These are phyloP conservation scores for Phialemonium atrogriseum DNA, from an alignment of 2,329 filamentous ascomycete species.

Conservation along the genomic window DNA sequence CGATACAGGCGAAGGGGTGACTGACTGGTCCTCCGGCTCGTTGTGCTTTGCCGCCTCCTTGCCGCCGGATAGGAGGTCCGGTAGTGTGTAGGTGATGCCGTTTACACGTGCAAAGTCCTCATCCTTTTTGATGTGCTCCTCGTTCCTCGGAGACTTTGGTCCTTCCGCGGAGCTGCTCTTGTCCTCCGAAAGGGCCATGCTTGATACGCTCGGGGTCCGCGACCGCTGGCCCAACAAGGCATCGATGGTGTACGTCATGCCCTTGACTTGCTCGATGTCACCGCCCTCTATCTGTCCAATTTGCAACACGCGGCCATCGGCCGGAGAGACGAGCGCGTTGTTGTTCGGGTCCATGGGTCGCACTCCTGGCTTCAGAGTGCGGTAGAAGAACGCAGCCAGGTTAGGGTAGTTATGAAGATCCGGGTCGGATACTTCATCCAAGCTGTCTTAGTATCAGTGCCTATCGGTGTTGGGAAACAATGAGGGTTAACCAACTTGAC, in stretches of 20 bases:
- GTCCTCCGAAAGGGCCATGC: slow-evolving; percentile 18
- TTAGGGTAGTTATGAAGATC: slow-evolving; percentile 90
- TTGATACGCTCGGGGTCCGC: slow-evolving; percentile 45
- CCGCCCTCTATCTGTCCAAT: slow-evolving; percentile 88
- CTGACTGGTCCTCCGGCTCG: slow-evolving; percentile 64
- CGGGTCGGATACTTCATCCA: slow-evolving; percentile 78
- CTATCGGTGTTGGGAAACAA: slow-evolving; percentile 2
- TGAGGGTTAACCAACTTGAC: slow-evolving; percentile 47
- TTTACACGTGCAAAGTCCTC: slow-evolving; percentile 93
- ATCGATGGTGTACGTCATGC: slow-evolving; percentile 95
- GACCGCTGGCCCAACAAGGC: slow-evolving; percentile 70
- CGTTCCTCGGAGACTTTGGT: slow-evolving; percentile 28
- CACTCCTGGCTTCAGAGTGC: slow-evolving; percentile 79
- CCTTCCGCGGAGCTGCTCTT: slow-evolving; percentile 15
- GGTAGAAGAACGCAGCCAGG: slow-evolving; percentile 94
- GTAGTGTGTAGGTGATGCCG: slow-evolving; percentile 90
- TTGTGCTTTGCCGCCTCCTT: slow-evolving; percentile 33
- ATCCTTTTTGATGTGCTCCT: slow-evolving; percentile 66
- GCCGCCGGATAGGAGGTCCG: slow-evolving; percentile 74
- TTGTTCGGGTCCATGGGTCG: slow-evolving; percentile 77
- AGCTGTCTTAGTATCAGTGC: no score
- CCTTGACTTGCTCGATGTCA: slow-evolving; percentile 97
- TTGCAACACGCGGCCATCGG: slow-evolving; percentile 85
- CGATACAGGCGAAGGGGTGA: slow-evolving; percentile 55
- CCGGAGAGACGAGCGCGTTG: slow-evolving; percentile 75